Conservation (phyloP, 1,284 basidiomycete species). For the Ceratorhiza oryzae-sativae region DNA sequence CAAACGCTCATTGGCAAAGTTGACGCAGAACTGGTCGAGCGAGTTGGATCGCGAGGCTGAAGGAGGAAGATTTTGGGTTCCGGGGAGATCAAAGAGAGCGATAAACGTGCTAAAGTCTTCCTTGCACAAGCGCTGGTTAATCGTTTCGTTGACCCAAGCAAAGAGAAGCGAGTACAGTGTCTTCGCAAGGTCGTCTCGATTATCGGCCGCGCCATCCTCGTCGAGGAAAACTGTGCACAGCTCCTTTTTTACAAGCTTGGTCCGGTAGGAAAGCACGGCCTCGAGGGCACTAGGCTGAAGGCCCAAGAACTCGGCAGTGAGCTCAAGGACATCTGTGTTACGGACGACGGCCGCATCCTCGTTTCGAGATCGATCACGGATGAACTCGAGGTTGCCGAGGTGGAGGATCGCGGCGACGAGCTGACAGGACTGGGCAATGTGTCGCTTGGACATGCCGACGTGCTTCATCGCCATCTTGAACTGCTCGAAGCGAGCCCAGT, state of each 20-base stretch:
- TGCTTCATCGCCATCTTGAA: slow-evolving; percentile 93
- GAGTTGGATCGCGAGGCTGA: slow-evolving; percentile 77
- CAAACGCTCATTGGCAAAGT: slow-evolving; percentile 91
- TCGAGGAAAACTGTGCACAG: slow-evolving; percentile 96
- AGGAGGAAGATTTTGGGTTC: slow-evolving; percentile 84
- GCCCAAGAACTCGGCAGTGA: slow-evolving; percentile 92
- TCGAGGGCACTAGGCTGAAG: slow-evolving; percentile 79
- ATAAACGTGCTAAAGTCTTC: slow-evolving; percentile 93
- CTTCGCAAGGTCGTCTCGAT: slow-evolving; percentile 92
- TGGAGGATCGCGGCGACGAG: slow-evolving; percentile 94
- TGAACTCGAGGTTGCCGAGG: slow-evolving; percentile 94
- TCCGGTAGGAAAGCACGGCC: slow-evolving; percentile 88
- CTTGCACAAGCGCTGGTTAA: slow-evolving; percentile 92
- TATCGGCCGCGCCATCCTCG: slow-evolving; percentile 89
- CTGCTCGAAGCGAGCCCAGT: slow-evolving; percentile 84
- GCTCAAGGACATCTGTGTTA: slow-evolving; percentile 78
- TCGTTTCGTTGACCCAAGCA: slow-evolving; percentile 94
- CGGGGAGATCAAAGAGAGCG: slow-evolving; percentile 94
- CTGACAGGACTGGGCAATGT: slow-evolving; percentile 94
- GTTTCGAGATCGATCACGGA: slow-evolving; percentile 78
- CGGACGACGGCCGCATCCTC: slow-evolving; percentile 88
- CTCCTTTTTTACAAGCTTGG: slow-evolving; percentile 91
- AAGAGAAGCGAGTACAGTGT: slow-evolving; percentile 94
- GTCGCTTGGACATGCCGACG: slow-evolving; percentile 89
- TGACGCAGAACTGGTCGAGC: slow-evolving; percentile 95